These are phyloP conservation scores for Exophiala aquamarina DNA, from an alignment of 2,329 filamentous ascomycete genomes.

Conservation along the genomic window DNA sequence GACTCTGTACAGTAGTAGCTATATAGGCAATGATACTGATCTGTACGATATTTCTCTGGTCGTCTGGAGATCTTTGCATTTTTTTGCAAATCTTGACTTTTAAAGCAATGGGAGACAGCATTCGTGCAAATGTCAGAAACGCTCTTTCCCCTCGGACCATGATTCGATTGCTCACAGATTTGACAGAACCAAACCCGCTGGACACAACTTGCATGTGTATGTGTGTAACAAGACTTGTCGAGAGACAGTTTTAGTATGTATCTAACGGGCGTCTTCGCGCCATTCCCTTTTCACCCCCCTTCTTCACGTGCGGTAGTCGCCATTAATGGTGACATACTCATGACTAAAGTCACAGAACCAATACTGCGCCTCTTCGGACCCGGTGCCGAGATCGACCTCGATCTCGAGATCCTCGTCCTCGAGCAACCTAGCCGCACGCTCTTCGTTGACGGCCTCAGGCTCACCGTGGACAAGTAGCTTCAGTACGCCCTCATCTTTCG, in stretches of 20 bases:
- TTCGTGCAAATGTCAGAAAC: too few relatives aligned
- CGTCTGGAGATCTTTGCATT: too few relatives aligned
- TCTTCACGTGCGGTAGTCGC: slow-evolving; percentile 61
- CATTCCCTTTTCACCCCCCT: neutral
- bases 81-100: too few relatives aligned
- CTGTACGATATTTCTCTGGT: neutral
- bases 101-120: too few relatives aligned
- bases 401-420: slow-evolving; percentile 65
- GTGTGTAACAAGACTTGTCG: too few relatives aligned
- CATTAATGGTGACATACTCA: slow-evolving; percentile 70
- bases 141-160: too few relatives aligned
- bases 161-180: too few relatives aligned
- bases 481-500: slow-evolving; percentile 40
- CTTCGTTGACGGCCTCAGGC: slow-evolving; percentile 62
- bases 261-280: neutral
- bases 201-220: too few relatives aligned
- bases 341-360: slow-evolving; percentile 70
- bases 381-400: slow-evolving; percentile 55
- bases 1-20: neutral
- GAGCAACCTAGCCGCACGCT: slow-evolving; percentile 58
- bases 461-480: slow-evolving; percentile 62
- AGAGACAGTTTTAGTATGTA: too few relatives aligned
- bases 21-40: too few relatives aligned
- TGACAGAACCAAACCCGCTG: too few relatives aligned
- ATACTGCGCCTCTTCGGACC: slow-evolving; percentile 55